Percentiles rank a stretch among this genome's conserved stretches.
Evolutionary conservation across 495 filamentous ascomycete species (phyloP).

Genomic region (Geoglossum glabrum): DNA sequence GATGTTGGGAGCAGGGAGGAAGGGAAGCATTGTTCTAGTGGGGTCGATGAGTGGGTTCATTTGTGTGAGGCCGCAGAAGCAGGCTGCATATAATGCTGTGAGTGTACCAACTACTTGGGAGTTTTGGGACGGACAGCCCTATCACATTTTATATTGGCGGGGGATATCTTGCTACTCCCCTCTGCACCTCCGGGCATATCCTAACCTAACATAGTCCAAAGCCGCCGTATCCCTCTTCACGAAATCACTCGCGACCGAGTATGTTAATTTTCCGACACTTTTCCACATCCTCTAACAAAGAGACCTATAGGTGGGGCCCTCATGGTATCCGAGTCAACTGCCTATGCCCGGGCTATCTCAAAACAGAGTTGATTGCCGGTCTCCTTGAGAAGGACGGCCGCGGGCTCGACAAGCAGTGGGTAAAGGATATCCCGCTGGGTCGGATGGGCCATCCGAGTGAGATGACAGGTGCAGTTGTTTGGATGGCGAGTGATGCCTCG

Average conservation of each 20-base stretch:
- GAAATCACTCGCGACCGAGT: background rate
- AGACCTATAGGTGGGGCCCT: slow-evolving; percentile 38
- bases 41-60: slow-evolving; percentile 85
- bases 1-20: slow-evolving; percentile 55
- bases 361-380: slow-evolving; percentile 52
- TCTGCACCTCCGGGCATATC: slow-evolving; percentile 30
- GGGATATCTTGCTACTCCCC: too few relatives aligned
- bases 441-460: slow-evolving; percentile 87
- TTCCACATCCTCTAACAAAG: background rate
- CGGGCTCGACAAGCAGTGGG: background rate
- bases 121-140: too few relatives aligned
- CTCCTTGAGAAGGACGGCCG: background rate
- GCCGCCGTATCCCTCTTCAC: slow-evolving; percentile 38
- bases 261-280: background rate
- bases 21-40: slow-evolving; percentile 83
- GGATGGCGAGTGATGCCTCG: slow-evolving; percentile 70
- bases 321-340: slow-evolving; percentile 75
- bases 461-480: slow-evolving; percentile 82
- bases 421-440: slow-evolving; percentile 35
- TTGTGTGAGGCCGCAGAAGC: slow-evolving; percentile 87
- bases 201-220: slow-evolving; percentile 30
- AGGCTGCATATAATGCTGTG: slow-evolving; percentile 25
- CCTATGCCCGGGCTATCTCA: slow-evolving; percentile 84
- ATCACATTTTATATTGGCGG: too few relatives aligned
- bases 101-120: too few relatives aligned